Evolutionary conservation across 805 yeast genomes (phyloP), one percentile per base, ranked within the genome.

Genomic region (Geotrichum ghanense): DNA sequence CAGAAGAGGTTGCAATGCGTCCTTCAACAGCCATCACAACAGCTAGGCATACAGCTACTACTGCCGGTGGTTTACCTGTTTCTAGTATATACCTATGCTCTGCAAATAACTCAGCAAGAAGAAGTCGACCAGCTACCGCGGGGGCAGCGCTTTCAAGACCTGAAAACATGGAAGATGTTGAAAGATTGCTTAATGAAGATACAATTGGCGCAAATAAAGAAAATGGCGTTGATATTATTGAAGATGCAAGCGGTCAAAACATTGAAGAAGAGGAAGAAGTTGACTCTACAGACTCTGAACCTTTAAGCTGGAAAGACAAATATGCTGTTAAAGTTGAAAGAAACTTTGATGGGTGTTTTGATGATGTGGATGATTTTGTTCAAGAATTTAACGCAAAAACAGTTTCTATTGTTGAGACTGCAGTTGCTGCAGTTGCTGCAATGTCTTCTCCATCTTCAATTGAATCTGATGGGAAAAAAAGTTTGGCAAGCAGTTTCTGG

Each of bases 1-100:
- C 10, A 6, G 37, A 31, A 6, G 37, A 31, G 37, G 17, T 16
- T 6, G 7, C 16, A 9, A 31, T 31, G 17, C 16, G 37, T 12
- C 37, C 37, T 31, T n/a, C 37, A 5, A n/a, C 37, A 16, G 27
- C 10, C 7, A 31, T 16, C 12, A 31, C 37, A 5, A n/a, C 37
- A 16, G 27, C 10, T 7, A 31, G 37, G 16, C 37, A 31, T 31
- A 31, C 37, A n/a, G 37, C 37, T 31, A 31, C 37, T 31, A 31
- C 37, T n/a, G 37, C 37, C 19, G 37, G 37, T 31, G 37, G 37
- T 31, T 31, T 31, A 19, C 37, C 37, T n/a, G 37, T 31, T 31
- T 31, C 37, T n/a, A 31, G 37, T 31, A 31, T 31, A 6, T 31
- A 31, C 14, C 17, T 31, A 19, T 31, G 37, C 16, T 31, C 37